Base-by-base conservation (phyloP, 2,329 filamentous ascomycete genomes). In the Fusarium beomiforme region DNA sequence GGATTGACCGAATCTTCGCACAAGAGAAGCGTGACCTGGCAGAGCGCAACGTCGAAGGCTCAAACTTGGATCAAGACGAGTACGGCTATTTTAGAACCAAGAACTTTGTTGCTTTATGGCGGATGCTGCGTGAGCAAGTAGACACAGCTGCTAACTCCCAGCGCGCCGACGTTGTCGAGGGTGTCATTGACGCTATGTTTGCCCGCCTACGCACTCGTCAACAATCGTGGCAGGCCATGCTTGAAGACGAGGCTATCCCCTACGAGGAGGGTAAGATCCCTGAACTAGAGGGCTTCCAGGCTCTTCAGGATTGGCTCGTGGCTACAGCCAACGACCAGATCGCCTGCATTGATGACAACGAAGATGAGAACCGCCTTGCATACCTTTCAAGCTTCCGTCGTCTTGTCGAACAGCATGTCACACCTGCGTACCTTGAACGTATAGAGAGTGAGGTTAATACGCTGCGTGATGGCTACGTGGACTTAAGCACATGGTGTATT, bases 291-390 rank as follows among this genome's bases (percentile, higher is more conserved):
- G 88, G 90, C 19, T 91, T 92, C 77, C 94, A 97, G 79, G 89
- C 92, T 6, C 85, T 97, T 31, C 93, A 97, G 79, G 96, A 99
- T 83, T 99, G 95, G 94, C 91, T 99, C 60, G 91, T 99, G 57
- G 95, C 96, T 47, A 94, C 97, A 62, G 96, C 97, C 74, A 99
- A 99, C 83, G 96, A 99, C 82, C 96, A 99, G 81, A 98, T 99
- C 79, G 95, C 95, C 61, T 98, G 94, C 81, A 97, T 99, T 77
- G 96, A 98, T 80, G 97, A 98, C 78, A 92, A 92, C 73, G 92
- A 93, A 67, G 92, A 93, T 57, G 89, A 90, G 57, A 89, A 89
- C 65, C 90, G 92, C 34, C 85, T 92, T 29, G 93, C 92, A 33
- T 98, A 98, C 83, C 87, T 98, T 53, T 91, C 93, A 7, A 91